Percentiles rank a stretch among this genome's conserved stretches.
phyloP scores from a whole-genome alignment of 177 flowering plant species.

The Vitis hybrid region DNA sequence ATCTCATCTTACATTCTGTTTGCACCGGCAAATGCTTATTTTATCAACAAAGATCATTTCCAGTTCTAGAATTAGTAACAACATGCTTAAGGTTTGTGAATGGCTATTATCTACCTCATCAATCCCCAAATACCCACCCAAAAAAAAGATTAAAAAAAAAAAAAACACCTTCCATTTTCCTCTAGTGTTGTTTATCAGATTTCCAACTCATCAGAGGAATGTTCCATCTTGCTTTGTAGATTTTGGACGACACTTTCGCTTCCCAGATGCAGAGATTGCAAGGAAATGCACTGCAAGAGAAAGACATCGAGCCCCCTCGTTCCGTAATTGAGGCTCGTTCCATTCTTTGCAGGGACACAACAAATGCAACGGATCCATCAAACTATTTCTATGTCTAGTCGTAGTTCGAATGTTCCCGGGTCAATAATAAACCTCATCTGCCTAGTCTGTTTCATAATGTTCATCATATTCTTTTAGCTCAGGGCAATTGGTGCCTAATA shows the following conservation, averaged over 20 bases:
- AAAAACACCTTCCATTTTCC: not conserved
- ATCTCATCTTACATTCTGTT: not conserved
- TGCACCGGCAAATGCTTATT: no score
- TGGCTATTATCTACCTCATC: no score
- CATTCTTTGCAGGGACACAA: conserved; percentile 66
- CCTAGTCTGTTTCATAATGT: no score
- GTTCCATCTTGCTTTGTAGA: conserved; percentile 35
- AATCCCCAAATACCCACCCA: no score
- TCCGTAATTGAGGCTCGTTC: conserved; percentile 86
- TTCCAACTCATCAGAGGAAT: not conserved
- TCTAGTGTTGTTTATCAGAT: not conserved
- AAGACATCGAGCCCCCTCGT: conserved; percentile 86
- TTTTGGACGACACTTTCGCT: conserved; percentile 88
- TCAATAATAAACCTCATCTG: no score
- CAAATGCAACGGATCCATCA: conserved; percentile 42
- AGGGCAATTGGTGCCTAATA: no score
- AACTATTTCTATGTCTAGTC: conserved; percentile 41
- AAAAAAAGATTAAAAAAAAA: no score
- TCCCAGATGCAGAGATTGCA: conserved; percentile 92
- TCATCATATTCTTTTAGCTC: no score
- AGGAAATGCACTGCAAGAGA: conserved; percentile 85
- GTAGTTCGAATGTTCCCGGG: conserved; percentile 1
- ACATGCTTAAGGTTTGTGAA: no score
- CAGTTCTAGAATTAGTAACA: no score
- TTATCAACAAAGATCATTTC: no score